Base-by-base conservation (phyloP, 2,329 filamentous ascomycete species). In the Colletotrichum spinosum region DNA sequence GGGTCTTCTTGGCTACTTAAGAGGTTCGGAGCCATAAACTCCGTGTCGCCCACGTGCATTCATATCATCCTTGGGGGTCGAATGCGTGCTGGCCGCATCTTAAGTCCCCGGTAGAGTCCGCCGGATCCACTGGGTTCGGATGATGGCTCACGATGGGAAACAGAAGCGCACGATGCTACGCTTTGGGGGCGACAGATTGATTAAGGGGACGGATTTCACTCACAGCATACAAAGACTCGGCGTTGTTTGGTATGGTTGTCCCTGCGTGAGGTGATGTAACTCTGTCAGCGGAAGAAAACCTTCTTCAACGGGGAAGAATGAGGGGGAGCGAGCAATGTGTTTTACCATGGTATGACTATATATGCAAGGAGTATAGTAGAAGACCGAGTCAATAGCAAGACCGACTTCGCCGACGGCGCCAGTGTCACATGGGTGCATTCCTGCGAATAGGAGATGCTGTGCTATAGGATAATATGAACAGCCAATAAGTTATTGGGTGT, bases 181-280 rank as follows among this genome's bases (percentile, higher is more conserved):
- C 37, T 44, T 52, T 52, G 33, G 42, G 41, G 41, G 46, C 41
- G 15, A 6, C 58, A 44, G 42, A 39, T 57, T 63, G 58, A 65
- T 65, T 57, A 62, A 65, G 58, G 41, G 48, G 62, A 48, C 12
- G 4, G 25, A 56, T 52, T 49, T 25, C 25, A 5, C 25, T 25
- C 25, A 25, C 25, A 25, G 52, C 33, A 5, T 45, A n/a, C 37
- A 42, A 33, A 48, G 15, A 39, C n/a, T 8, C 2, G n/a, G 8
- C 15, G 38, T 35, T 12, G 39, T 55, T 53, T 41, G 12, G 46
- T 38, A 41, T 33, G 37, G 25, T 7, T 41, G 58, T 33, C 58
- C 52, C 9, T 38, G 45, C 53, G 37, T 12, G 38, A 17, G 37
- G 34, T 49, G 37, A 37, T 45, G 11, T 34, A 65, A 49, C 48